phyloP scores from a whole-genome alignment of 495 filamentous ascomycete genomes.

The Jackrogersella minutella region DNA sequence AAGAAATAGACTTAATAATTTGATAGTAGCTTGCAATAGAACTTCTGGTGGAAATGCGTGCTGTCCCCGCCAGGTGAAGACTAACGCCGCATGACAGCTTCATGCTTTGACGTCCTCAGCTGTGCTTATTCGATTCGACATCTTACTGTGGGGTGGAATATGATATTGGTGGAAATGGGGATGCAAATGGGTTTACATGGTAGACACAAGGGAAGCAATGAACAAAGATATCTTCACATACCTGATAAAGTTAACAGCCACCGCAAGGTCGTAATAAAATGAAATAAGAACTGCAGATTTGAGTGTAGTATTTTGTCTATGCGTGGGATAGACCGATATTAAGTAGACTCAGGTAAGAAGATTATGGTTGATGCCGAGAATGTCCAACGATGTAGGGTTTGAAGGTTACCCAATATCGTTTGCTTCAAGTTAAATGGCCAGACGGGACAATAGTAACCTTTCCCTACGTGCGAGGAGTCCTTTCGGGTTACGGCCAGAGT shows the following conservation, averaged over 20 bases:
- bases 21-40: background rate
- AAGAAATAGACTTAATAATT: background rate
- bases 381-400: background rate
- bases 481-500: conserved; percentile 10
- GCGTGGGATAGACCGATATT: background rate
- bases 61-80: background rate
- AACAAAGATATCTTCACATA: no score
- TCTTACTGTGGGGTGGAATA: no score
- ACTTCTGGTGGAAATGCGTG: background rate
- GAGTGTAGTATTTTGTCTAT: background rate
- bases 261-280: background rate
- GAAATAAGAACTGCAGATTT: background rate
- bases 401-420: conserved; percentile 4
- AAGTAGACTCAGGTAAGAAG: background rate
- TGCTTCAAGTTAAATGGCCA: conserved; percentile 5
- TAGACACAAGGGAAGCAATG: no score
- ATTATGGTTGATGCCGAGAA: conserved; percentile 1
- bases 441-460: conserved; percentile 16
- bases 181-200: no score
- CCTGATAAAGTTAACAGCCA: conserved; percentile 1
- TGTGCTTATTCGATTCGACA: background rate
- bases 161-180: no score
- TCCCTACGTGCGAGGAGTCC: background rate
- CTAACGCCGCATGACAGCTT: background rate
- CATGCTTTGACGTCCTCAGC: background rate